Base-by-base conservation (phyloP, 352 stramenopile genomes). In the Pythium coloratum region DNA sequence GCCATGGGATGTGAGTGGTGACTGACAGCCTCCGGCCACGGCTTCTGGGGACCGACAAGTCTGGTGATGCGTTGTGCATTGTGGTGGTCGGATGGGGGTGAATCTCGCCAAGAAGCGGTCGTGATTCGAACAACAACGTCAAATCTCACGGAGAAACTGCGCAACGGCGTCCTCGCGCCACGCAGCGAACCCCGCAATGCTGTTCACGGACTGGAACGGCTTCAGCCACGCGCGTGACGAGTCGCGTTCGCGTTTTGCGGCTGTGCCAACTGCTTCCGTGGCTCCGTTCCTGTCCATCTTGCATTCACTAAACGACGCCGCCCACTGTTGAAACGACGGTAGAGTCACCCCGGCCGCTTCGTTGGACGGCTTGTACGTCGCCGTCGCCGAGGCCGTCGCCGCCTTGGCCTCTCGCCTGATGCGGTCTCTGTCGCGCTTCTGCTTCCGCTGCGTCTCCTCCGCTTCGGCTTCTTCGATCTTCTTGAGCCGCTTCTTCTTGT, bases 401-500 rank as follows among this genome's bases (percentile, higher is more conserved):
- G 42, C 42, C 42, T 49, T 49, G 3, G 42, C 42, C 4, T 2
- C 14, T 49, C 46, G 46, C 46, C 3, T 12, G 0, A 7, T 12
- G 16, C 46, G 20, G 46, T 32, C 46, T 32, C 20, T 28, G 16
- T 32, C 46, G 30, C 46, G 18, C 46, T 28, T 53, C 46, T 53
- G 6, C 46, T 53, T 53, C 7, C 46, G 46, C 20, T 32, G n/a
- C 5, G 8, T 10, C 3, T 16, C 46, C 14, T 53, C 20, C 46
- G 6, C 20, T 53, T 53, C 6, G 2, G 3, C 32, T 4, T 53
- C n/a, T 49, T 20, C 16, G 42, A 26, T 53, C 46, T 53, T 24
- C n/a, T 53, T 62, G 8, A 34, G 5, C 4, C 65, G 65, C 34
- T 59, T 62, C 58, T 67, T 71, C 18, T 33, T 42, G 44, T 71